Conservation (phyloP, 2,329 filamentous ascomycete genomes). For the Juglanconis oblonga region DNA sequence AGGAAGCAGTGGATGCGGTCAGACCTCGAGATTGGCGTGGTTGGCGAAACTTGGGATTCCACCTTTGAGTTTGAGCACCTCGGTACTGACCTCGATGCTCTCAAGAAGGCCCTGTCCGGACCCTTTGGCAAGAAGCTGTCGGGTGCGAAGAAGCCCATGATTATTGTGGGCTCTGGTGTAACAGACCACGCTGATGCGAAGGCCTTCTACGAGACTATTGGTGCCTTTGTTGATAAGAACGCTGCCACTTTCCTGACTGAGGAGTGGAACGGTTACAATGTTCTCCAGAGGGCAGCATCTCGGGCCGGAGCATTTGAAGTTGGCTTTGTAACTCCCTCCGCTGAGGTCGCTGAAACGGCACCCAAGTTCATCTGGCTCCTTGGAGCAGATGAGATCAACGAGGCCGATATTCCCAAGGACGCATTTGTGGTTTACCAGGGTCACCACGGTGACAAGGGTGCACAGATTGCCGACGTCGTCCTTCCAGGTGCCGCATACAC, state of each 20-base stretch:
- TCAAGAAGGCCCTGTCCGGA: conserved; percentile 83
- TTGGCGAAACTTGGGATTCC: conserved; percentile 87
- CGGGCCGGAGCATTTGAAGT: conserved; percentile 92
- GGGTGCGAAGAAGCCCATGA: conserved; percentile 88
- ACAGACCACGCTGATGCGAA: conserved; percentile 90
- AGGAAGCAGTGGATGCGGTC: conserved; percentile 97
- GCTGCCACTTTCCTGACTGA: conserved; percentile 79
- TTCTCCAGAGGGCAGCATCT: conserved; percentile 90
- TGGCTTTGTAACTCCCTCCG: conserved; percentile 85
- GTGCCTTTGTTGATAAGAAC: conserved; percentile 90
- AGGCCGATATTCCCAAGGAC: conserved; percentile 86
- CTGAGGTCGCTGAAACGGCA: conserved; percentile 75
- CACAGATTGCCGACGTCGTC: conserved; percentile 88
- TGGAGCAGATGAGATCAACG: conserved; percentile 85
- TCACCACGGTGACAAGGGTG: conserved; percentile 92
- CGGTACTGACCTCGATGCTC: conserved; percentile 70
- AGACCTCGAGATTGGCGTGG: conserved; percentile 85
- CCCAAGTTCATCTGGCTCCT: conserved; percentile 97
- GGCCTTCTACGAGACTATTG: conserved; percentile 88
- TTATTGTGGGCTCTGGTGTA: conserved; percentile 88
- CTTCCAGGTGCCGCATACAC: conserved; percentile 95
- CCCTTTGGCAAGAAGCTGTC: conserved; percentile 91
- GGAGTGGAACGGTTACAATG: conserved; percentile 97
- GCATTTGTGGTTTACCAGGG: conserved; percentile 98
- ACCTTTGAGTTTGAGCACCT: conserved; percentile 96